These are phyloP conservation scores for Fusarium falciforme DNA, from an alignment of 2,329 filamentous ascomycete genomes.

Conservation along the genomic window DNA sequence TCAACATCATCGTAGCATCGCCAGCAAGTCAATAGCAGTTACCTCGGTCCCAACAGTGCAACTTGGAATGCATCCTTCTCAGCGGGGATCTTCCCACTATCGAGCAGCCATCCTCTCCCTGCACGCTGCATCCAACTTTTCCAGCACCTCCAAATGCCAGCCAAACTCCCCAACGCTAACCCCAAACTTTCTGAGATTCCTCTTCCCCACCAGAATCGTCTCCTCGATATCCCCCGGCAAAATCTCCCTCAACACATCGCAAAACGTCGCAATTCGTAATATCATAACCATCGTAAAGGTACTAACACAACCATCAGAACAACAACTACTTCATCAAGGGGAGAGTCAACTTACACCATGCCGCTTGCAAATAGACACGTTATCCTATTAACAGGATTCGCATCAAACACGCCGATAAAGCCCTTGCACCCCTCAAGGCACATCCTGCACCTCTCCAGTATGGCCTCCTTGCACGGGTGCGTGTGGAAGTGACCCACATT, in stretches of 20 bases:
- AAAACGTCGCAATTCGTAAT: slow-evolving; percentile 42
- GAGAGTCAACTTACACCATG: slow-evolving; percentile 42
- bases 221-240: slow-evolving; percentile 8
- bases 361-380: slow-evolving; percentile 45
- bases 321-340: not conserved
- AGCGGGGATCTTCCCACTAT: not conserved
- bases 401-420: slow-evolving; percentile 45
- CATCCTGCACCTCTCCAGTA: slow-evolving; percentile 36
- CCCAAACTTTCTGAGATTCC: not conserved
- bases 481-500: slow-evolving; percentile 39
- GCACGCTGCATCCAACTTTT: slow-evolving; percentile 4
- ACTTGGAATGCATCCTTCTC: not conserved
- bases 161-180: slow-evolving; percentile 10
- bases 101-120: not conserved
- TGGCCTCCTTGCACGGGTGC: slow-evolving; percentile 36
- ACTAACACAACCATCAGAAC: not conserved
- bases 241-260: not conserved
- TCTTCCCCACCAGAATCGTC: not conserved
- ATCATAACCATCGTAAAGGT: slow-evolving; percentile 38
- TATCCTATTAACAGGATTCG: slow-evolving; percentile 39
- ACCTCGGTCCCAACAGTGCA: not conserved
- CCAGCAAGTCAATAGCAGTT: not conserved
- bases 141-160: slow-evolving; percentile 10
- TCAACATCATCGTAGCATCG: not conserved
- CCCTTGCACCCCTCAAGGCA: slow-evolving; percentile 42